Evolutionary conservation across 495 filamentous ascomycete species (phyloP), one percentile per base, ranked within the genome.

Genomic region (Xylaria bambusicola): DNA sequence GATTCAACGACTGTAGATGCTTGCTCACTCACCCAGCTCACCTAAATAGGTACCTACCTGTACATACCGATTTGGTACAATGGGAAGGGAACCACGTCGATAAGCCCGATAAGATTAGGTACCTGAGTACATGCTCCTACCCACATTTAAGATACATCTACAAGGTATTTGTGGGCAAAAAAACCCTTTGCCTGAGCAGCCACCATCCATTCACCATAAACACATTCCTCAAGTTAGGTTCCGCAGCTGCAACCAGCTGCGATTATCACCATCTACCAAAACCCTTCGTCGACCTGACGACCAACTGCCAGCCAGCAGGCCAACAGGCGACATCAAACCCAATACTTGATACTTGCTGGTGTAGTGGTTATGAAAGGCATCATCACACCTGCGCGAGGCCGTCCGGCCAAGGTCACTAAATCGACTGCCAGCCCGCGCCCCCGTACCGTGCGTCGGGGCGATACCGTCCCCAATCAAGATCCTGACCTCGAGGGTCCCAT

Each of bases 381-480:
- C 59, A 63, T 70, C 49, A 67, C 66, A 61, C 50, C 68, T 41
- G 62, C 52, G 61, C 75, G 74, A 52, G 71, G 76, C 70, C 70
- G 75, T 46, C 68, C 73, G 23, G 72, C 55, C 67, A 77, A 77
- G 66, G 70, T 79, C 62, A 70, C 72, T 56, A 80, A 79, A 65
- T 62, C 72, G 29, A 26, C 49, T 18, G 46, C 20, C 20, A 40
- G 61, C 6, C 54, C 68, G 35, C 66, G 68, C 40, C 61, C 45
- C 33, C 63, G 66, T 7, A 52, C 59, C 47, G 60, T 64, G 45
- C 66, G 60, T 41, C 70, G 67, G 50, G 57, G 64, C 62, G 69
- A 67, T 56, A 56, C 29, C 31, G 59, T 62, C 26, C 17, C 50
- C 17, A 64, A 62, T 20, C 56, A 62, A 13, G 62, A 67, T 17